Base-by-base conservation (phyloP, 2,329 filamentous ascomycete genomes). In the Fusarium abutilonis region DNA sequence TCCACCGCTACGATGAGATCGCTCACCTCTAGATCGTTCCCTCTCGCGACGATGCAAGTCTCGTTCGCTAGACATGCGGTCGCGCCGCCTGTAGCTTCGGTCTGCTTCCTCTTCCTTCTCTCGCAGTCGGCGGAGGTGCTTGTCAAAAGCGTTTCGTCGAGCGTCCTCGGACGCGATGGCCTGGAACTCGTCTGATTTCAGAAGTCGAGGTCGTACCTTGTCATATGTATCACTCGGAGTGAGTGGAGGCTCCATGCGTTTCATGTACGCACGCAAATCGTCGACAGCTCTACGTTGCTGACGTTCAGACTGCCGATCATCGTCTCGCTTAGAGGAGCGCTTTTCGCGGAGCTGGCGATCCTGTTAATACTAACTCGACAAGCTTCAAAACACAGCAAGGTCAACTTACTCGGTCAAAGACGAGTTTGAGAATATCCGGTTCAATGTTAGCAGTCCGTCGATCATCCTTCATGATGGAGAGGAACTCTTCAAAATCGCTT, bases 401-500 rank as follows among this genome's bases (percentile, higher is more conserved):
- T 6, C 43, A 36, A 78, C 84, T 73, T 78, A 89, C 86, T 68
- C 93, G 89, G 70, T 95, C 88, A 77, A 95, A 97, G 60, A 98
- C 91, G 67, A 95, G 83, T 69, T 84, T 83, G 70, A 96, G 81
- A 57, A 89, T 88, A 65, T 96, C 91, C 71, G 86, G 84, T 74
- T 93, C 88, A 83, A 97, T 89, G 81, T 89, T 89, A 83, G 91
- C 88, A 82, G 93, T 96, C 74, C 92, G 92, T 72, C 88, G 86
- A 83, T 98, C 93, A 82, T 88, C 87, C 76, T 88, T 89, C 83
- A 98, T 88, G 70, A 95, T 82, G 72, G 85, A 82, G 74, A 89
- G 81, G 80, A 98, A 98, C 72, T 97, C 93, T 73, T 96, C 90
- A 76, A 96, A 88, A 42, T 91, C 89, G 70, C 93, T 97, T 72